Evolutionary conservation across 2,329 filamentous ascomycete species (phyloP).

Genomic region (Fusarium albosuccineum): DNA sequence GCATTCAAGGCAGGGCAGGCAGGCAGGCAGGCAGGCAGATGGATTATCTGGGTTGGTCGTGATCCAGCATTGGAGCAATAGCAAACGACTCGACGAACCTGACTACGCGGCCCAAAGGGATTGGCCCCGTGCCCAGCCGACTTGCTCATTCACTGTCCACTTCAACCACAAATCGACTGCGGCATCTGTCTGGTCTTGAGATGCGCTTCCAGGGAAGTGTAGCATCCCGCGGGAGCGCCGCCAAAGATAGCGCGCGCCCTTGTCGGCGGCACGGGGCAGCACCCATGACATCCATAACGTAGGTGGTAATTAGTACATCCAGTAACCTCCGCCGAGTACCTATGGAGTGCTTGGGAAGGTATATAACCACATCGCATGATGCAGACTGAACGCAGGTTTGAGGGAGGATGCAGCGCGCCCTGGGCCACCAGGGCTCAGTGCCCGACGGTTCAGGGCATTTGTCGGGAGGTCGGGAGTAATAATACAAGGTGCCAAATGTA

Average conservation of each 20-base stretch:
- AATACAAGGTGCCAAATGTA: slow-evolving; percentile 10
- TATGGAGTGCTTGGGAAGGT: not conserved
- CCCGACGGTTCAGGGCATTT: slow-evolving; percentile 5
- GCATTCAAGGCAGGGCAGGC: slow-evolving; percentile 22
- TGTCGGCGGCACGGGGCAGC: slow-evolving; percentile 9
- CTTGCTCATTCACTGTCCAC: not conserved
- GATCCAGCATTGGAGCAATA: slow-evolving; percentile 25
- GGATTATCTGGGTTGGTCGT: no score
- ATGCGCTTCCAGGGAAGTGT: slow-evolving; percentile 2
- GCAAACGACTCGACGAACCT: slow-evolving; percentile 17
- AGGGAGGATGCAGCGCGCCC: slow-evolving; percentile 8
- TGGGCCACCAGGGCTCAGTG: slow-evolving; percentile 18
- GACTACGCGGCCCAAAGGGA: slow-evolving; percentile 26
- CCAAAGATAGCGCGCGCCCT: slow-evolving; percentile 6
- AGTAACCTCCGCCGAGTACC: no score
- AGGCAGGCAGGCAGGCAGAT: slow-evolving; percentile 11
- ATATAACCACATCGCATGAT: not conserved
- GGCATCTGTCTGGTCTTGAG: not conserved
- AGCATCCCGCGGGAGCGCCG: not conserved
- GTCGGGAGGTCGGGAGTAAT: slow-evolving; percentile 20
- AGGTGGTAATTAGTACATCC: slow-evolving; percentile 8
- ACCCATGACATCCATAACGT: slow-evolving; percentile 1
- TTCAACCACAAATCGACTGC: not conserved
- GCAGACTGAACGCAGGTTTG: not conserved
- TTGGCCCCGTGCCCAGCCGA: slow-evolving; percentile 14